These are phyloP conservation scores for Linaria vulgaris DNA, from an alignment of 257 asterid genomes.

Conservation along the genomic window DNA sequence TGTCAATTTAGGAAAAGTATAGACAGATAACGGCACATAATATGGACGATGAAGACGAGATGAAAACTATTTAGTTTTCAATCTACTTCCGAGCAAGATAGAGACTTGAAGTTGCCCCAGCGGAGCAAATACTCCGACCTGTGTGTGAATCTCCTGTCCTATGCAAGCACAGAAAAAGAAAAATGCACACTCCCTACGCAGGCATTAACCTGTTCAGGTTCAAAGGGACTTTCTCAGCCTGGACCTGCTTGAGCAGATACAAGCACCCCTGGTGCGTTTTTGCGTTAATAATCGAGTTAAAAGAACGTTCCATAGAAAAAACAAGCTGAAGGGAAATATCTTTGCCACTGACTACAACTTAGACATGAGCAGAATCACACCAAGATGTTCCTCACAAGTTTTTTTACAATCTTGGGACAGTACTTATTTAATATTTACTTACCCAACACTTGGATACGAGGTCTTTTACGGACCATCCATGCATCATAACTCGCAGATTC, in stretches of 20 bases:
- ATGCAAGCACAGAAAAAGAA: slow-evolving; percentile 49
- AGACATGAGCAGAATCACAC: slow-evolving; percentile 27
- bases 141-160: slow-evolving; percentile 47
- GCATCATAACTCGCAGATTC: slow-evolving; percentile 27
- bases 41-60: too few relatives aligned
- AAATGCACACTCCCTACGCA: slow-evolving; percentile 98
- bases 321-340: slow-evolving; percentile 8
- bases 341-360: neutral
- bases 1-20: too few relatives aligned
- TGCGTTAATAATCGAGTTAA: slow-evolving; percentile 46
- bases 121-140: slow-evolving; percentile 22
- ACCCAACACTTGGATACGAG: slow-evolving; percentile 44
- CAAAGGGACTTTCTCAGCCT: slow-evolving; percentile 99
- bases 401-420: slow-evolving; percentile 41
- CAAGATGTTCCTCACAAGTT: slow-evolving; percentile 27
- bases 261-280: slow-evolving; percentile 98
- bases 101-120: slow-evolving; percentile 17
- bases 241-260: slow-evolving; percentile 57
- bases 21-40: too few relatives aligned
- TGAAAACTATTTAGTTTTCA: too few relatives aligned
- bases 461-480: slow-evolving; percentile 25
- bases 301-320: slow-evolving; percentile 7
- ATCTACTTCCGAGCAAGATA: neutral
- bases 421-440: slow-evolving; percentile 39
- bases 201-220: slow-evolving; percentile 98